Evolutionary conservation across 2,329 filamentous ascomycete species (phyloP).

Genomic region (Penicillium brevicompactum): DNA sequence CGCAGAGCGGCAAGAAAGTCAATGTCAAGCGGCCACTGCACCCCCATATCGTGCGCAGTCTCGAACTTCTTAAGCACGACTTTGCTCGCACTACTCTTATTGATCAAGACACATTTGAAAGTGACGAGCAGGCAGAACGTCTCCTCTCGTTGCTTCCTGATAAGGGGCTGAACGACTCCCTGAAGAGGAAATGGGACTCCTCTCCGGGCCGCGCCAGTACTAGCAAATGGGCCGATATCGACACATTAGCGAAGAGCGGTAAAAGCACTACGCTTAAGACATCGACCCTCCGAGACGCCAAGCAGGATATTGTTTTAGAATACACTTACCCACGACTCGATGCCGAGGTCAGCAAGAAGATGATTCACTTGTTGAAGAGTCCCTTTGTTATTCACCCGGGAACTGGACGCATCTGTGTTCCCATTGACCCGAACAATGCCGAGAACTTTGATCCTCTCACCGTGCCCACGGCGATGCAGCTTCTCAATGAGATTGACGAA

Average conservation of each 20-base stretch:
- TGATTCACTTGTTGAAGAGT: slow-evolving; percentile 96
- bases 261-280: slow-evolving; percentile 72
- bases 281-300: slow-evolving; percentile 77
- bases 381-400: slow-evolving; percentile 96
- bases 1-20: slow-evolving; percentile 83
- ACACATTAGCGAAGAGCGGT: slow-evolving; percentile 76
- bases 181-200: slow-evolving; percentile 89
- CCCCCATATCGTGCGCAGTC: slow-evolving; percentile 82
- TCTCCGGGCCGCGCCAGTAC: slow-evolving; percentile 74
- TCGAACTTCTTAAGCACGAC: slow-evolving; percentile 79
- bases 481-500: slow-evolving; percentile 82
- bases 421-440: slow-evolving; percentile 74
- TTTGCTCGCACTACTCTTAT: slow-evolving; percentile 82
- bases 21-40: slow-evolving; percentile 84
- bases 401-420: slow-evolving; percentile 91
- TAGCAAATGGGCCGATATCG: slow-evolving; percentile 93
- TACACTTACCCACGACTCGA: slow-evolving; percentile 98
- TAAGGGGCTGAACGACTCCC: slow-evolving; percentile 70
- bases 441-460: slow-evolving; percentile 83
- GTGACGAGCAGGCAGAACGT: slow-evolving; percentile 69
- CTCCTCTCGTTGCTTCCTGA: slow-evolving; percentile 86
- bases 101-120: slow-evolving; percentile 83
- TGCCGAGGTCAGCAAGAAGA: slow-evolving; percentile 95
- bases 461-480: slow-evolving; percentile 84
- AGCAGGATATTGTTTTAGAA: slow-evolving; percentile 94